phyloP scores from a whole-genome alignment of 2,329 filamentous ascomycete species.

The Orbilia brochopaga region DNA sequence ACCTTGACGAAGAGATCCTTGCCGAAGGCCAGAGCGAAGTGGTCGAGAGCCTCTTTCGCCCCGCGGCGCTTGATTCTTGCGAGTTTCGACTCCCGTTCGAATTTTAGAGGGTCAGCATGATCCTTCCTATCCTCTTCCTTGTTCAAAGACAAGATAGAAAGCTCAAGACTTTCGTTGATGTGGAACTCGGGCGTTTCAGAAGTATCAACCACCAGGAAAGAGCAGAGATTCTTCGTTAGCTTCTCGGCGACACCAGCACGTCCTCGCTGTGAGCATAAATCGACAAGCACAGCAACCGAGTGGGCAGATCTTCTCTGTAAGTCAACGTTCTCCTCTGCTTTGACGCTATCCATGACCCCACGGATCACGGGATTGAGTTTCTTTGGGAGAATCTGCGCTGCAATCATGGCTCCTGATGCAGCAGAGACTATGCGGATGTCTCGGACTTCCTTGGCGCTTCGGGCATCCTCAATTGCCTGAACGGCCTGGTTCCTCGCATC shows the following conservation, averaged over 20 bases:
- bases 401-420: conserved; percentile 83
- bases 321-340: conserved; percentile 88
- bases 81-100: conserved; percentile 84
- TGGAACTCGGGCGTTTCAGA: conserved; percentile 96
- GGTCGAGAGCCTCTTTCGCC: conserved; percentile 91
- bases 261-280: conserved; percentile 78
- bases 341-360: conserved; percentile 97
- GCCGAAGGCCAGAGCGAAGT: conserved; percentile 80
- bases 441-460: conserved; percentile 75
- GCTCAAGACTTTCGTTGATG: conserved; percentile 77
- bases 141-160: conserved; percentile 85
- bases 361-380: conserved; percentile 93
- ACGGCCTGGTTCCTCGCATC: conserved; percentile 76
- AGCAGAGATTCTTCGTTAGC: conserved; percentile 91
- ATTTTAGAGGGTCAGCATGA: conserved; percentile 86
- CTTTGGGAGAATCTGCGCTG: conserved; percentile 86
- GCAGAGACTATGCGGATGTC: conserved; percentile 86
- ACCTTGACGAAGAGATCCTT: conserved; percentile 78
- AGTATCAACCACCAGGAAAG: conserved; percentile 96
- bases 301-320: conserved; percentile 84
- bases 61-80: conserved; percentile 89
- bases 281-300: conserved; percentile 83
- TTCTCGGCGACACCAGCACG: conserved; percentile 90
- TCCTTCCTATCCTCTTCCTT: conserved; percentile 97
- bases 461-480: conserved; percentile 78